A percentile compares a stretch with the other conserved stretches of the same genome.
These are phyloP conservation scores for Austroboletus niveus DNA, from an alignment of 1,284 basidiomycete genomes.

Conservation along the genomic window DNA sequence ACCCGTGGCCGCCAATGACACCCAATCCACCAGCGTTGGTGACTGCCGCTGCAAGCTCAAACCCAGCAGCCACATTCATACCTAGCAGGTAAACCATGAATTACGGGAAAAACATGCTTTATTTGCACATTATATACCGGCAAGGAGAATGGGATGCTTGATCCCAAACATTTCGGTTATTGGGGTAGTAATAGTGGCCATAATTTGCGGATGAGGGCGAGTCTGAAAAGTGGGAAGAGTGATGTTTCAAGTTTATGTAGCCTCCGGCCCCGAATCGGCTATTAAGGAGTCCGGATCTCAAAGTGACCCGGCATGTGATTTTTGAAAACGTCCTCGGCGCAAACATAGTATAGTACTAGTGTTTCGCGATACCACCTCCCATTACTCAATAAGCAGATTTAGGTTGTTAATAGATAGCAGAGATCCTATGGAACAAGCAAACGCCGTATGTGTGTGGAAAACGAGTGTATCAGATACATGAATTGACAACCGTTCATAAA, in stretches of 20 bases:
- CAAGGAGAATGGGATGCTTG: slow-evolving; percentile 85
- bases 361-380: background rate
- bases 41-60: slow-evolving; percentile 84
- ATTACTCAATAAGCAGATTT: background rate
- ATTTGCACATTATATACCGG: slow-evolving; percentile 44
- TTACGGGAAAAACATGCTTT: background rate
- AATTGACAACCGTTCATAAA: slow-evolving; percentile 28
- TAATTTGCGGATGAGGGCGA: slow-evolving; percentile 1
- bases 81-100: slow-evolving; percentile 37
- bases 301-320: background rate
- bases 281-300: background rate
- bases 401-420: slow-evolving; percentile 13
- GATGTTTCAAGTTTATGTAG: too few relatives aligned
- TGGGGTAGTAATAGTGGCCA: slow-evolving; percentile 58
- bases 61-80: slow-evolving; percentile 88
- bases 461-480: slow-evolving; percentile 34
- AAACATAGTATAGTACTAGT: background rate
- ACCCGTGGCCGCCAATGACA: slow-evolving; percentile 84
- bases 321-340: background rate
- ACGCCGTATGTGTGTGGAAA: slow-evolving; percentile 17
- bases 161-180: slow-evolving; percentile 84
- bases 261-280: background rate
- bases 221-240: background rate
- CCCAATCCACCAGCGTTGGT: slow-evolving; percentile 82
- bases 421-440: slow-evolving; percentile 31